Percentiles rank a stretch among this genome's conserved stretches.
These are phyloP conservation scores for Nakazawaea sp. DNA, from an alignment of 805 yeast genomes.

Conservation along the genomic window DNA sequence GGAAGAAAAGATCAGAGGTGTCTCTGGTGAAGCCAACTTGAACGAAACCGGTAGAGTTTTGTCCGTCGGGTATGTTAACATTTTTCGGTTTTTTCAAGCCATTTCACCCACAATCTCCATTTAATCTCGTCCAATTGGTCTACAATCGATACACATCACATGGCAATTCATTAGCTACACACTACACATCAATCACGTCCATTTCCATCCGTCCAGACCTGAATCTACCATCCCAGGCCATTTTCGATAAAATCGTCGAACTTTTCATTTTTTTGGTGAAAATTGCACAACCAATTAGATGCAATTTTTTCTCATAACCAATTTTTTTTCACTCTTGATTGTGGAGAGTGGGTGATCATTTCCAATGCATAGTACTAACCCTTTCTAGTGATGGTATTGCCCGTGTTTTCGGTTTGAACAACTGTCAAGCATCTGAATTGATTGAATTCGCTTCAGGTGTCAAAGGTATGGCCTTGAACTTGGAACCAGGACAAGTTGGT, in stretches of 20 bases:
- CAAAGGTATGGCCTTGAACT: conserved; percentile 99
- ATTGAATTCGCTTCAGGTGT: conserved; percentile 99
- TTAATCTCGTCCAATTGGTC: not conserved
- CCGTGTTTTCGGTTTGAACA: conserved; percentile 99
- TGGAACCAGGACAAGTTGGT: conserved; percentile 99
- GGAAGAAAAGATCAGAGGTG: conserved; percentile 99
- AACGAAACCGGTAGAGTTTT: conserved; percentile 99
- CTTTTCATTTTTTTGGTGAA: no score
- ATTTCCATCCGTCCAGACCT: no score
- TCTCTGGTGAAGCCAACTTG: conserved; percentile 92
- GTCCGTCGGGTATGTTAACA: conserved; percentile 72
- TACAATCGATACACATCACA: not conserved
- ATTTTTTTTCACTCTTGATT: conserved; percentile 3
- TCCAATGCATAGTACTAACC: conserved; percentile 1
- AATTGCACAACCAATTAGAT: not conserved
- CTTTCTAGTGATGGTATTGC: conserved; percentile 95
- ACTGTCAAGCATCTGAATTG: conserved; percentile 99
- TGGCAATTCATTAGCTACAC: no score
- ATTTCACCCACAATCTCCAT: not conserved
- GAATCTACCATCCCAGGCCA: no score
- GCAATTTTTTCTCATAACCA: conserved; percentile 20
- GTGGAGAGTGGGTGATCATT: not conserved
- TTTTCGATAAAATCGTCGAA: no score
- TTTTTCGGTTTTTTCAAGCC: not conserved
- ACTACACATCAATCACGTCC: no score